Evolutionary conservation across 441 rosid genomes (phyloP).

Genomic region (Populus trichocarpa): DNA sequence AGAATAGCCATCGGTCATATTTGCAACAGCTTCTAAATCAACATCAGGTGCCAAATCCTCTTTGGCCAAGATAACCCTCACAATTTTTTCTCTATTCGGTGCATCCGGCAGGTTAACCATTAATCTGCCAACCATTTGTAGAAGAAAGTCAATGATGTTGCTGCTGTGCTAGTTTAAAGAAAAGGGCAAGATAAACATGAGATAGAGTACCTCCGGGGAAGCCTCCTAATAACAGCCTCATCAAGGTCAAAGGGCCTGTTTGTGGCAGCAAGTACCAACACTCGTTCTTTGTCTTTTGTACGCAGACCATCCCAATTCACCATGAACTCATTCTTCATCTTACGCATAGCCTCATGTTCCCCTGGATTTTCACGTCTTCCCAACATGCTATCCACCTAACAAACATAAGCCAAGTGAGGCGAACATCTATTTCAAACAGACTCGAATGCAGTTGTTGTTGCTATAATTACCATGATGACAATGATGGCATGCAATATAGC

Average conservation of each 20-base stretch:
- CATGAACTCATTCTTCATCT: slow-evolving; percentile 99
- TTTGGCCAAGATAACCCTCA: slow-evolving; percentile 77
- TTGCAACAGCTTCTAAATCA: slow-evolving; percentile 81
- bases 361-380: slow-evolving; percentile 99
- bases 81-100: slow-evolving; percentile 71
- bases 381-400: slow-evolving; percentile 97
- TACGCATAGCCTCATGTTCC: slow-evolving; percentile 99
- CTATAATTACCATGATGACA: background rate
- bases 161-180: background rate
- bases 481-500: background rate
- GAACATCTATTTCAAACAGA: background rate
- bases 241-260: slow-evolving; percentile 98
- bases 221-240: slow-evolving; percentile 99
- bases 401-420: slow-evolving; percentile 12
- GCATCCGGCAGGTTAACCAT: slow-evolving; percentile 98
- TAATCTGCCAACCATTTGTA: slow-evolving; percentile 50
- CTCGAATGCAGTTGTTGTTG: background rate
- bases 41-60: slow-evolving; percentile 77
- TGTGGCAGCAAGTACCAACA: slow-evolving; percentile 95
- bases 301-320: slow-evolving; percentile 98
- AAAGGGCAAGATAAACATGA: background rate
- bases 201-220: slow-evolving; percentile 71
- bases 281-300: slow-evolving; percentile 94
- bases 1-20: slow-evolving; percentile 94
- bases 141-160: slow-evolving; percentile 5